These are phyloP conservation scores for Zygosaccharomyces pseudobailii DNA, from an alignment of 1,139 yeast species.

Conservation along the genomic window DNA sequence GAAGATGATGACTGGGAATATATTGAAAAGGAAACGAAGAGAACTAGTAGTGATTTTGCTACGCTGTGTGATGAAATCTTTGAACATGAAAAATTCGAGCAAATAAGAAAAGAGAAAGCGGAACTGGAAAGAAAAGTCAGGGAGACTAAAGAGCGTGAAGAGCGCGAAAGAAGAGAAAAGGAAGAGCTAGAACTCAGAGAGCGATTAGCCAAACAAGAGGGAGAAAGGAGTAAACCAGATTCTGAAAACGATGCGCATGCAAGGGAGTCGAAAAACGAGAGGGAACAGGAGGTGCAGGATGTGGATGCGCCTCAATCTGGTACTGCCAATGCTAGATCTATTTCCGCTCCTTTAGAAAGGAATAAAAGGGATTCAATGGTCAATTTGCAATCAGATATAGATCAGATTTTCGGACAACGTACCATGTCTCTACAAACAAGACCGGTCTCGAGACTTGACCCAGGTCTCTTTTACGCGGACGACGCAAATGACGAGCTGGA, in stretches of 20 bases:
- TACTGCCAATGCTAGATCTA: slow-evolving; percentile 32
- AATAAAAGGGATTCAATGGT: slow-evolving; percentile 23
- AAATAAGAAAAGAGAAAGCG: slow-evolving; percentile 48
- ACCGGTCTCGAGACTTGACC: slow-evolving; percentile 71
- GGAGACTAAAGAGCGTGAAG: slow-evolving; percentile 49
- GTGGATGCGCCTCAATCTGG: slow-evolving; percentile 5
- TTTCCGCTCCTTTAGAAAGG: slow-evolving; percentile 35
- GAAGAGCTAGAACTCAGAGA: slow-evolving; percentile 20
- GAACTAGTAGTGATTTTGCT: slow-evolving; percentile 76
- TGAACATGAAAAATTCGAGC: slow-evolving; percentile 59
- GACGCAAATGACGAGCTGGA: background rate
- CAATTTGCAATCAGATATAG: slow-evolving; percentile 18
- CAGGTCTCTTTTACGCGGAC: slow-evolving; percentile 36
- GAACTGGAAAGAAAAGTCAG: slow-evolving; percentile 38
- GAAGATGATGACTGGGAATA: slow-evolving; percentile 67
- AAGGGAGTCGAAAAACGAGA: slow-evolving; percentile 17
- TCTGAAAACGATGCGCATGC: slow-evolving; percentile 27
- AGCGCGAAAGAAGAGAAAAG: slow-evolving; percentile 43
- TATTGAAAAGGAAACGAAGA: slow-evolving; percentile 66
- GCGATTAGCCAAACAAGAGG: slow-evolving; percentile 16
- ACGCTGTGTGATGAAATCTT: slow-evolving; percentile 70
- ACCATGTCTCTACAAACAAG: slow-evolving; percentile 43
- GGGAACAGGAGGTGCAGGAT: slow-evolving; percentile 6
- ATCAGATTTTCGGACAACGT: slow-evolving; percentile 30
- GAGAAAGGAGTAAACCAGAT: too few species aligned